A percentile compares a stretch with the other conserved stretches of the same genome.
Evolutionary conservation across 257 asterid genomes (phyloP).

Genomic region (Avicennia marina): DNA sequence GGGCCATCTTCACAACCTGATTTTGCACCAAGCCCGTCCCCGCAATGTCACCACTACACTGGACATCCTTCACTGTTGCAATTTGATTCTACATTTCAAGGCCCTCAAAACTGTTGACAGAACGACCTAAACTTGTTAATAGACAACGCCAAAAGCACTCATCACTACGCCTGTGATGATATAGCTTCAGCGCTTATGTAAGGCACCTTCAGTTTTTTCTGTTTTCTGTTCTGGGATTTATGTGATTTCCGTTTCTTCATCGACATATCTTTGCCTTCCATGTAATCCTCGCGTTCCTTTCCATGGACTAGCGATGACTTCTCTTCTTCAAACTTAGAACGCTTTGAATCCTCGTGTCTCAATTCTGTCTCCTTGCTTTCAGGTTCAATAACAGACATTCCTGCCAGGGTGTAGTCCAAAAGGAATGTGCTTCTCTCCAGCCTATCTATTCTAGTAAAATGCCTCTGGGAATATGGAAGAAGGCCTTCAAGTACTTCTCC

Average conservation of each 20-base stretch:
- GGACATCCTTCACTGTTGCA: too few species aligned
- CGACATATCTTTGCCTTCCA: slow-evolving; percentile 23
- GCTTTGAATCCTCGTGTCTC: slow-evolving; percentile 21
- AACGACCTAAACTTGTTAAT: too few species aligned
- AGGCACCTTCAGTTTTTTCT: slow-evolving; percentile 52
- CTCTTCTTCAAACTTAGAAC: slow-evolving; percentile 21
- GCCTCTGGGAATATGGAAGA: slow-evolving; percentile 78
- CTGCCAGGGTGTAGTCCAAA: slow-evolving; percentile 63
- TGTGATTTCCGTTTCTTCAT: slow-evolving; percentile 52
- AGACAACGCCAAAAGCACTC: too few species aligned
- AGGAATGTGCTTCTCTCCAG: slow-evolving; percentile 73
- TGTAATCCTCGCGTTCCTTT: slow-evolving; percentile 20
- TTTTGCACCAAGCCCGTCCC: too few species aligned
- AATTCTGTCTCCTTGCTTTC: slow-evolving; percentile 26
- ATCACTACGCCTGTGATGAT: too few species aligned
- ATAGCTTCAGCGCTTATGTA: slow-evolving; percentile 25
- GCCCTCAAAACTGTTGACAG: too few species aligned
- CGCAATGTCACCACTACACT: too few species aligned
- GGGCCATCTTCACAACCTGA: too few species aligned
- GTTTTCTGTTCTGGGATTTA: slow-evolving; percentile 43
- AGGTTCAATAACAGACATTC: slow-evolving; percentile 85
- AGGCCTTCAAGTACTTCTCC: slow-evolving; percentile 83
- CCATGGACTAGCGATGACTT: slow-evolving; percentile 8
- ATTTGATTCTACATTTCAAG: too few species aligned
- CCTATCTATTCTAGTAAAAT: slow-evolving; percentile 67